Evolutionary conservation across 2,329 filamentous ascomycete genomes (phyloP).

Genomic region (Hypoxylon sp.): DNA sequence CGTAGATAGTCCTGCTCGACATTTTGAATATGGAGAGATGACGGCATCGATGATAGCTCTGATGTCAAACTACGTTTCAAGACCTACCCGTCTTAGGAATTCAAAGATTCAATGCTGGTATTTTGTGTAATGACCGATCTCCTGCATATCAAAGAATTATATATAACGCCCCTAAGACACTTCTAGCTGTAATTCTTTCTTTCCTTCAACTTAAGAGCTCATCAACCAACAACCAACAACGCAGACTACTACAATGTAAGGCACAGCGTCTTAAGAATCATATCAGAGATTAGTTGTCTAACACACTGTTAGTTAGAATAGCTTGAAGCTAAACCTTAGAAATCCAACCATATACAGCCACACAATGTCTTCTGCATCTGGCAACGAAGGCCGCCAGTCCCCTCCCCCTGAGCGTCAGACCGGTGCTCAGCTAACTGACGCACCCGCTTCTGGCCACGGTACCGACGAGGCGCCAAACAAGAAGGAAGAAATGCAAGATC

Average conservation of each 20-base stretch:
- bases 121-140: conserved; percentile 22
- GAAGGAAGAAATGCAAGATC: conserved; percentile 68
- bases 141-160: conserved; percentile 25
- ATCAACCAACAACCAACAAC: conserved; percentile 15
- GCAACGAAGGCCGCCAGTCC: conserved; percentile 78
- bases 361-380: conserved; percentile 71
- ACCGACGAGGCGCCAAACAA: conserved; percentile 68
- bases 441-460: conserved; percentile 71
- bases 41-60: conserved; percentile 43
- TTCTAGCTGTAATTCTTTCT: not conserved
- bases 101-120: conserved; percentile 8
- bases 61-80: conserved; percentile 44
- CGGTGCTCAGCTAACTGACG: conserved; percentile 73
- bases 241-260: not conserved
- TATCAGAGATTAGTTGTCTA: not conserved
- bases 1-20: conserved; percentile 35
- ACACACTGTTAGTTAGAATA: not conserved
- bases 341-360: conserved; percentile 10
- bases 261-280: not conserved
- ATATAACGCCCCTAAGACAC: conserved; percentile 34
- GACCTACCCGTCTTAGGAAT: not conserved
- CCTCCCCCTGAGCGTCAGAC: conserved; percentile 79
- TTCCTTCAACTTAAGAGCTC: conserved; percentile 12
- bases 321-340: not conserved
- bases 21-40: conserved; percentile 37